These are phyloP conservation scores for Penicillium sp. DNA, from an alignment of 2,329 filamentous ascomycete species.

Conservation along the genomic window DNA sequence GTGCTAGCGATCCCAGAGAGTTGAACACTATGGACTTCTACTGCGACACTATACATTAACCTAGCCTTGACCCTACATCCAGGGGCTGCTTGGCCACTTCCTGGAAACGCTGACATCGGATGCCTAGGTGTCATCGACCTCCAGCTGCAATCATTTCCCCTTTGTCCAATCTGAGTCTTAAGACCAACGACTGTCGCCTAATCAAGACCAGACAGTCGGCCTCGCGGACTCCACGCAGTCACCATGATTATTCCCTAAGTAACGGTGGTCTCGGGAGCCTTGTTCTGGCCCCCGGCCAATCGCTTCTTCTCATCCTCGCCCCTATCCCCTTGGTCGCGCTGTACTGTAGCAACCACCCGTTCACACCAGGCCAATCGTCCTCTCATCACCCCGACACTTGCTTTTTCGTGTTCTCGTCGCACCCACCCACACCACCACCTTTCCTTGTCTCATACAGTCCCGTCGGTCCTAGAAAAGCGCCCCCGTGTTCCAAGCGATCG, in stretches of 20 bases:
- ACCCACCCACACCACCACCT: no score
- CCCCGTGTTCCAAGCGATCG: conserved; percentile 7
- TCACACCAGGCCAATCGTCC: conserved; percentile 15
- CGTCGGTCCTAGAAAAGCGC: neutral
- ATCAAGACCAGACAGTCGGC: conserved; percentile 19
- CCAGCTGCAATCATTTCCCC: no score
- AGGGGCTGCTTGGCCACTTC: conserved; percentile 3
- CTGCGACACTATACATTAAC: no score
- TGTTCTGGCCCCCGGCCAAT: conserved; percentile 11
- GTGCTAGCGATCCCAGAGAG: conserved; percentile 5
- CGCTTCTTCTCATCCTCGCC: neutral
- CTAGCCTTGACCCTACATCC: conserved; percentile 9
- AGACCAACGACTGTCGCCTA: no score
- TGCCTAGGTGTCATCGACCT: conserved; percentile 24
- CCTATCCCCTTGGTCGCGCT: conserved; percentile 4
- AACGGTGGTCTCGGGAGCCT: conserved; percentile 16
- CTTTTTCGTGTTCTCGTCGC: neutral
- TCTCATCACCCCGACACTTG: neutral
- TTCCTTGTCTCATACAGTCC: neutral
- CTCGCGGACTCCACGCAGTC: conserved; percentile 4
- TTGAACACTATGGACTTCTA: conserved; percentile 10
- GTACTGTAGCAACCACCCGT: conserved; percentile 8
- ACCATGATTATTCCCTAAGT: neutral
- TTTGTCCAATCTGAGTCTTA: no score
- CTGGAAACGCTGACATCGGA: conserved; percentile 18